Base-by-base conservation (phyloP, 768 basidiomycete species). In the Tulasnella calospora region DNA sequence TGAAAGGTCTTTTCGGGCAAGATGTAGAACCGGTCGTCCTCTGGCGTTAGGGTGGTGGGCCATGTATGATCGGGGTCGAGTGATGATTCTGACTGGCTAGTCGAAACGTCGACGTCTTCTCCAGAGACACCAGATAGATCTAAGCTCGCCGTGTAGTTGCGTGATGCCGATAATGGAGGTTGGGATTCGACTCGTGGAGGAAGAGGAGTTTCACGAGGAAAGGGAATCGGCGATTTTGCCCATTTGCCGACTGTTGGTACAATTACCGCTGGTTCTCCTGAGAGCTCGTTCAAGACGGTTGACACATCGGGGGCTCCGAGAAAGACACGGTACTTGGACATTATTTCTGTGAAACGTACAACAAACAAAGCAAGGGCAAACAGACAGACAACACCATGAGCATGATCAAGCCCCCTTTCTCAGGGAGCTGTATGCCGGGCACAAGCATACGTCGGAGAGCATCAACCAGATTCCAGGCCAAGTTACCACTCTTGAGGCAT, bases 1-100 rank as follows among this genome's bases (percentile, higher is more conserved):
- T 91, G 90, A 57, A 92, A 82, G 0, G 90, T 90, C 27, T 88
- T 87, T 15, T 87, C 85, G 6, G 88, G 89, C n/a, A 89, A 72
- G 19, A 72, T 23, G 51, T 27, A 72, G 13, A 33, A 72, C 36
- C n/a, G 38, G n/a, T 23, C 27, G 30, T 46, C 36, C 6, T 72
- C 71, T 8, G 13, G 38, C 38, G 38, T 9, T 27, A 17, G 71
- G 19, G 71, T 36, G 71, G 17, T 6, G 9, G 36, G 35, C 19
- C 71, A 12, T 17, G 9, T 35, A 21, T 15, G 30, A 15, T 8
- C 36, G 13, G n/a, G 21, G 21, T 67, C 61, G 38, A 30, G 38
- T 6, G 71, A 15, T 13, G 71, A 72, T 21, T 40, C 15, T n/a
- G 71, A 35, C 71, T 41, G 71, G 36, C 13, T 17, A 23, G 13